Base-by-base conservation (phyloP, 148 eudicot genomes). In the Arbutus unedo region DNA sequence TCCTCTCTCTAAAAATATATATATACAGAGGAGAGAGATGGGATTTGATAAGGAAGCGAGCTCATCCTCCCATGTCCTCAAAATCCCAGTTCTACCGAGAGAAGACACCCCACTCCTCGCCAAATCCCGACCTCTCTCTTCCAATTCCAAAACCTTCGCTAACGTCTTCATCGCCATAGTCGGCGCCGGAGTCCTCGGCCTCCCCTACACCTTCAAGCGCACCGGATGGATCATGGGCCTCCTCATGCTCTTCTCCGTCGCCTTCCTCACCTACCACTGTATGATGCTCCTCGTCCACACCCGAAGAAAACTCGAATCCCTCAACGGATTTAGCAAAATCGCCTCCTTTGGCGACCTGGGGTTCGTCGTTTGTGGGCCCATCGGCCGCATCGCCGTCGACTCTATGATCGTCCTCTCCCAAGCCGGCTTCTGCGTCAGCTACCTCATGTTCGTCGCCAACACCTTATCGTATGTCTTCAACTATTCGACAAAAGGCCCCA, bases 341-440 rank as follows among this genome's bases (percentile, higher is more conserved):
- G 75, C 71, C 13, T 92, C 95, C 14, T 92, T 92, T 82, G 95
- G 95, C 79, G 95, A 92, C 81, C 78, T 92, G 74, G 95, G 93
- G 16, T 89, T 79, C 48, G 16, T 87, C 54, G 94, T 92, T 16
- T 92, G 93, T 59, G 94, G 95, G 6, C 82, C 87, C 21, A 4
- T 82, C 56, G 93, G 95, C 10, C 83, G 91, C 5, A 80, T 80
- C 13, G 57, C 83, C 19, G 93, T 92, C 71, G 95, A 92, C 85
- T 55, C 79, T 11, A 92, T 92, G 95, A 91, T 92, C 8, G 90
- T 91, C 76, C 79, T 92, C 31, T 92, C 93, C 25, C 92, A 92
- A 41, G 91, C 95, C 8, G 95, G 95, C 1, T 92, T 92, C 79
- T 92, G 95, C 81, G 89, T 88, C 57, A 85, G 93, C 80, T 92